phyloP scores from a whole-genome alignment of 2,329 filamentous ascomycete genomes.

The Talaromyces funiculosus region DNA sequence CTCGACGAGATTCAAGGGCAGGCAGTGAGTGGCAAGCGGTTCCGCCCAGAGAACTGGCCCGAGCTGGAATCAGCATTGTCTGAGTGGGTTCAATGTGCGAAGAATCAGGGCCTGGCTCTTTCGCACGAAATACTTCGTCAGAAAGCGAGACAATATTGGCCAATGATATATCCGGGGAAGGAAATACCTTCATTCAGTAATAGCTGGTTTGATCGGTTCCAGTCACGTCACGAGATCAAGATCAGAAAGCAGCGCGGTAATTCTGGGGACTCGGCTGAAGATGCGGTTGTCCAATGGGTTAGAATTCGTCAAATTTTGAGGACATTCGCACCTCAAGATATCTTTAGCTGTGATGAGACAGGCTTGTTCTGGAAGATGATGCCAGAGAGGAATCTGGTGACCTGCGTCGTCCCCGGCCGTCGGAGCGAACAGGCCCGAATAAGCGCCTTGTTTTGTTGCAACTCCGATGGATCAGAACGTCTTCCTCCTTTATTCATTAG shows the following conservation, averaged over 20 bases:
- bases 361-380: slow-evolving; percentile 19
- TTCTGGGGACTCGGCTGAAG: not conserved
- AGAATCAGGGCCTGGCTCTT: slow-evolving; percentile 3
- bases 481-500: slow-evolving; percentile 21
- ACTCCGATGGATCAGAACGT: slow-evolving; percentile 21
- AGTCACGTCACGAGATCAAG: slow-evolving; percentile 12
- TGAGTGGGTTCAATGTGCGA: slow-evolving; percentile 5
- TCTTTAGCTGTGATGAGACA: slow-evolving; percentile 21
- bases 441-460: slow-evolving; percentile 19
- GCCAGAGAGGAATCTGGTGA: slow-evolving; percentile 12
- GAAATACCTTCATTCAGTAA: slow-evolving; percentile 17
- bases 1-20: slow-evolving; percentile 1
- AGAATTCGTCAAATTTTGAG: slow-evolving; percentile 15
- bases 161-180: slow-evolving; percentile 16
- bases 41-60: slow-evolving; percentile 5
- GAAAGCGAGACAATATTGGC: slow-evolving; percentile 18
- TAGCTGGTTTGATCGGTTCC: slow-evolving; percentile 18
- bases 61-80: slow-evolving; percentile 1
- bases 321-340: slow-evolving; percentile 18
- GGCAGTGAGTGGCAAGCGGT: not conserved
- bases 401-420: slow-evolving; percentile 2
- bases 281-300: slow-evolving; percentile 1
- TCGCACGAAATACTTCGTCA: slow-evolving; percentile 12
- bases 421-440: slow-evolving; percentile 18
- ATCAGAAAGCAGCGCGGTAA: slow-evolving; percentile 12